Evolutionary conservation across 2,329 filamentous ascomycete species (phyloP), one percentile per base, ranked within the genome.

Genomic region (Sporothrix pallida): DNA sequence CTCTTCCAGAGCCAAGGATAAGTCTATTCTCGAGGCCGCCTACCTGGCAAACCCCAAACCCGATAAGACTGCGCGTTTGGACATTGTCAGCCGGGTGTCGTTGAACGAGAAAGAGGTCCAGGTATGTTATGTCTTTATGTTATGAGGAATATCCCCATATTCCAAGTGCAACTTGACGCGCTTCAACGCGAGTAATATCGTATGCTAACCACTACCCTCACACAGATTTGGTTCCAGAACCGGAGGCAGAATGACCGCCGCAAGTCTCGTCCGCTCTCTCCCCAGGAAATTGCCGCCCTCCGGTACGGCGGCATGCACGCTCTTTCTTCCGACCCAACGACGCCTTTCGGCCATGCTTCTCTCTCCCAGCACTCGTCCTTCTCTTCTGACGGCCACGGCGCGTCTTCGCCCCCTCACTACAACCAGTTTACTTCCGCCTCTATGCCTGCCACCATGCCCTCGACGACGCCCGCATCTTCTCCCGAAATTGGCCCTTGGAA

Each of bases 181-280:
- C 67, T 23, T n/a, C 71, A 52, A 46, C 65, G 72, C 46, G 72
- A 73, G 31, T 26, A 23, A 26, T 65, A 50, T 54, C 20, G 48
- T 72, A 60, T 68, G 26, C 67, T 69, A n/a, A 74, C 70, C 17
- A 37, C 46, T 52, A 10, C 10, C 13, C 70, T 74, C 31, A 37
- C 31, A 37, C 31, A 98, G 95, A 97, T 98, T 78, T 98, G 95
- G 95, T 98, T 98, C 83, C 95, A 98, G 80, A 98, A 98, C 80
- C 90, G 94, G 79, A 89, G 95, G 77, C 95, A 98, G 82, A 97
- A 97, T 82, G 93, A 97, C 81, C 89, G 95, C 78, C 90, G 95
- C 77, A 97, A 95, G 84, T 94, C 93, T 72, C 92, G 93, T 78
- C 94, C 95, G 65, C 87, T 97, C 52, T 89, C 93, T 42, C 89